phyloP scores from a whole-genome alignment of 108 stramenopile genomes.

The Nannochloropsis gaditana region DNA sequence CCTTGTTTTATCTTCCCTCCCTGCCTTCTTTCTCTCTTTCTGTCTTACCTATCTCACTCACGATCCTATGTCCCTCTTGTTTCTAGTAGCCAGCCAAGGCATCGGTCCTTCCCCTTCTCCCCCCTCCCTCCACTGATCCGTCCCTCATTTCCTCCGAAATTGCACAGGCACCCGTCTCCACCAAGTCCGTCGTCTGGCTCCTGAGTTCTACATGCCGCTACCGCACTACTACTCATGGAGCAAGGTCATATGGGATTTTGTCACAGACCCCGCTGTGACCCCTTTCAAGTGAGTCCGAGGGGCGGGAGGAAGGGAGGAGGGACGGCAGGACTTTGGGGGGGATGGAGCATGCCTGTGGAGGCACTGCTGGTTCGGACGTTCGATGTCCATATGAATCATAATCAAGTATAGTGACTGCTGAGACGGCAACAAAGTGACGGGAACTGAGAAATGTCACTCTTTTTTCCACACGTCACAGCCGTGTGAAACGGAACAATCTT shows the following conservation, averaged over 20 bases:
- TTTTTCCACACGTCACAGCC: not conserved
- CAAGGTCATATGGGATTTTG: not conserved
- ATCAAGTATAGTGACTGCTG: no score
- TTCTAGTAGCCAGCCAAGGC: not conserved
- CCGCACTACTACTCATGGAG: slow-evolving; percentile 56
- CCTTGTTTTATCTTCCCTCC: not conserved
- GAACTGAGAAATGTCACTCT: not conserved
- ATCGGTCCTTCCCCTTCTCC: not conserved
- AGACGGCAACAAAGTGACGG: no score
- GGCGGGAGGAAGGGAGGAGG: not conserved
- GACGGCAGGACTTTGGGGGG: not conserved
- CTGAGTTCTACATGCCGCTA: slow-evolving; percentile 78
- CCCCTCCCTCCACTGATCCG: not conserved
- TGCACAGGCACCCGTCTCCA: slow-evolving; percentile 58
- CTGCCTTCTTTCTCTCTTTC: not conserved
- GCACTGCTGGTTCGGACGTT: not conserved
- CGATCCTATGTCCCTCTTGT: not conserved
- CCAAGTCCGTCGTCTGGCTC: slow-evolving; percentile 65
- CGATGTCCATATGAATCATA: not conserved
- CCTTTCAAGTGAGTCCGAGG: not conserved
- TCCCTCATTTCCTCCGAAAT: not conserved
- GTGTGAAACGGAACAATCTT: not conserved
- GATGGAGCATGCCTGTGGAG: not conserved
- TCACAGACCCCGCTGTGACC: not conserved
- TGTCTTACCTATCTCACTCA: not conserved